Evolutionary conservation across 2,329 filamentous ascomycete species (phyloP).

Genomic region (Emydomyces testavorans): DNA sequence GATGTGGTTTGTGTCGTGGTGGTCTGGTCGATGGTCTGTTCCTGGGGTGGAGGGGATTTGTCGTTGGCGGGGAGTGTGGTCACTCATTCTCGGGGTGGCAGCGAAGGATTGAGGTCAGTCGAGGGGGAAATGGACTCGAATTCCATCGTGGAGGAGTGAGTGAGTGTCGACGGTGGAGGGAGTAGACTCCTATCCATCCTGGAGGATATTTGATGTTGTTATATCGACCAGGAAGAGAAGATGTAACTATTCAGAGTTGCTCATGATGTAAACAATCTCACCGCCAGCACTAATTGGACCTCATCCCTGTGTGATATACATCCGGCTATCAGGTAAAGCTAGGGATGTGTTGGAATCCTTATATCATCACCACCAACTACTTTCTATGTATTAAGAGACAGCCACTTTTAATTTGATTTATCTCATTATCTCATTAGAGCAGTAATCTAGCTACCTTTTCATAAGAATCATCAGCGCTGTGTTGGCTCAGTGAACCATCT

Average conservation of each 20-base stretch:
- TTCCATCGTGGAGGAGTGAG: too few relatives aligned
- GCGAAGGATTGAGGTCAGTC: neutral
- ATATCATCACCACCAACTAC: too few relatives aligned
- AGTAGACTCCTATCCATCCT: neutral
- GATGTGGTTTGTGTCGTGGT: neutral
- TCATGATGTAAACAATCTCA: too few relatives aligned
- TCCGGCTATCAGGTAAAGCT: too few relatives aligned
- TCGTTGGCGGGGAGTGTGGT: neutral
- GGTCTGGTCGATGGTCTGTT: neutral
- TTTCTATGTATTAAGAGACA: too few relatives aligned
- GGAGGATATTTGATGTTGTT: too few relatives aligned
- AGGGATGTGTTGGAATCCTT: too few relatives aligned
- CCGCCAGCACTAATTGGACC: too few relatives aligned
- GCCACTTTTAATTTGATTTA: too few relatives aligned
- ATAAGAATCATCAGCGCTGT: neutral
- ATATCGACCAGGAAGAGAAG: too few relatives aligned
- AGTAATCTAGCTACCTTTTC: neutral
- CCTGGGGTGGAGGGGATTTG: neutral
- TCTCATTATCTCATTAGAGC: neutral
- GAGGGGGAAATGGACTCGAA: neutral
- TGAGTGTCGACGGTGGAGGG: neutral
- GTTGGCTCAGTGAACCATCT: conserved; percentile 26
- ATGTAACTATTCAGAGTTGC: too few relatives aligned
- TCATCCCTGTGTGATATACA: too few relatives aligned
- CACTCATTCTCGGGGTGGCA: neutral